These are phyloP conservation scores for Penicillium nordicum DNA, from an alignment of 2,329 filamentous ascomycete species.

Conservation along the genomic window DNA sequence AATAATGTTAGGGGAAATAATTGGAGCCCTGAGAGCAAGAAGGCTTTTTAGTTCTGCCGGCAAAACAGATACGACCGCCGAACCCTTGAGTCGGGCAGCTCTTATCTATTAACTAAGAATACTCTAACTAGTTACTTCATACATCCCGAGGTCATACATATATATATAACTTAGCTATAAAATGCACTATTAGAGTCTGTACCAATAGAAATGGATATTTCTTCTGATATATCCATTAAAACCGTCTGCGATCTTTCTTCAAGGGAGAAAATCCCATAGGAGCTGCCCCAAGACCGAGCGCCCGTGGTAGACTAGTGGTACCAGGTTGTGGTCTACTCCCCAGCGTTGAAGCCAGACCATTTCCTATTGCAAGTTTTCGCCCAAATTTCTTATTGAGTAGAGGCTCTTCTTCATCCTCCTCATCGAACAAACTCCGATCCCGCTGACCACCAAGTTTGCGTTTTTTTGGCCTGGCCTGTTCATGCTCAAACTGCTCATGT, in stretches of 20 bases:
- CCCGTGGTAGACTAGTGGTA: conserved; percentile 6
- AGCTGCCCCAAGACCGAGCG: conserved; percentile 38
- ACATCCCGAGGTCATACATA: no score
- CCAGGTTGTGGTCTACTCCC: conserved; percentile 14
- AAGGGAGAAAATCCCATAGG: conserved; percentile 67
- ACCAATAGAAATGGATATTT: background rate
- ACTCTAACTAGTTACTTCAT: no score
- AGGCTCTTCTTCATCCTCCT: conserved; percentile 46
- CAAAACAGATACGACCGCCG: conserved; percentile 6
- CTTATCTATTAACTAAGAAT: background rate
- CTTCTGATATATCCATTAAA: conserved; percentile 9
- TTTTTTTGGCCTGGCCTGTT: conserved; percentile 60
- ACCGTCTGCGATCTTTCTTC: conserved; percentile 61
- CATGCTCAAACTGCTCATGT: conserved; percentile 23
- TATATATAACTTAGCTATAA: no score
- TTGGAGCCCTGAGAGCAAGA: background rate
- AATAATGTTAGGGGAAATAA: background rate
- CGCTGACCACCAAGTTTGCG: conserved; percentile 64
- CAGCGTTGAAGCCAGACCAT: conserved; percentile 18
- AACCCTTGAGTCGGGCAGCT: background rate
- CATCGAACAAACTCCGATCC: conserved; percentile 67
- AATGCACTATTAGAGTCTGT: background rate
- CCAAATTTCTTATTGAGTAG: conserved; percentile 22
- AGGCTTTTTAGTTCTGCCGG: conserved; percentile 15
- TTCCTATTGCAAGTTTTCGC: conserved; percentile 26